phyloP scores from a whole-genome alignment of 148 eudicot species.

The Arctostaphylos glauca region DNA sequence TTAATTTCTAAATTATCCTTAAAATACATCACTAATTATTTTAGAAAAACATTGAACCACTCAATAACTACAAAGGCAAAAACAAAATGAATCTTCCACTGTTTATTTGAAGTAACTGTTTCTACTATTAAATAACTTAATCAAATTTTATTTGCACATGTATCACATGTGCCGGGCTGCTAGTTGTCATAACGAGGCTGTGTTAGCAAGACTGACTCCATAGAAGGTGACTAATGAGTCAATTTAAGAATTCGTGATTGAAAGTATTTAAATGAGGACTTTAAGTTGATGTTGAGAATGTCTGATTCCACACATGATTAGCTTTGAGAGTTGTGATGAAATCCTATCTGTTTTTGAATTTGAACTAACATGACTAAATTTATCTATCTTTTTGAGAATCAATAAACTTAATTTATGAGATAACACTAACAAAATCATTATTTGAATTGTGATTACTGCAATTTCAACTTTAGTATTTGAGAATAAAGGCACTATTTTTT shows the following conservation, averaged over 20 bases:
- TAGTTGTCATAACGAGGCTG: constrained; percentile 83
- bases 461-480: too few species aligned
- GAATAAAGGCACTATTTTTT: too few species aligned
- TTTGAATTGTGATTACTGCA: not conserved
- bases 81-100: too few species aligned
- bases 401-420: not conserved
- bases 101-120: too few species aligned
- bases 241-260: constrained; percentile 71
- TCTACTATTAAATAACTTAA: too few species aligned
- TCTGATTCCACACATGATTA: not conserved
- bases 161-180: too few species aligned
- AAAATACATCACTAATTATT: too few species aligned
- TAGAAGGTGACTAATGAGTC: constrained; percentile 51
- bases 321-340: not conserved
- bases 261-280: not conserved
- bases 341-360: not conserved
- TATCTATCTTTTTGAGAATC: not conserved
- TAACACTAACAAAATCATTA: not conserved
- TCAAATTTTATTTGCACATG: too few species aligned
- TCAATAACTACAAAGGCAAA: too few species aligned
- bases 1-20: too few species aligned
- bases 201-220: constrained; percentile 79
- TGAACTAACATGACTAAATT: not conserved
- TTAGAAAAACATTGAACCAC: too few species aligned
- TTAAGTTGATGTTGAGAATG: not conserved